Evolutionary conservation across 257 asterid genomes (phyloP).

Genomic region (Primulina huaijiensis): DNA sequence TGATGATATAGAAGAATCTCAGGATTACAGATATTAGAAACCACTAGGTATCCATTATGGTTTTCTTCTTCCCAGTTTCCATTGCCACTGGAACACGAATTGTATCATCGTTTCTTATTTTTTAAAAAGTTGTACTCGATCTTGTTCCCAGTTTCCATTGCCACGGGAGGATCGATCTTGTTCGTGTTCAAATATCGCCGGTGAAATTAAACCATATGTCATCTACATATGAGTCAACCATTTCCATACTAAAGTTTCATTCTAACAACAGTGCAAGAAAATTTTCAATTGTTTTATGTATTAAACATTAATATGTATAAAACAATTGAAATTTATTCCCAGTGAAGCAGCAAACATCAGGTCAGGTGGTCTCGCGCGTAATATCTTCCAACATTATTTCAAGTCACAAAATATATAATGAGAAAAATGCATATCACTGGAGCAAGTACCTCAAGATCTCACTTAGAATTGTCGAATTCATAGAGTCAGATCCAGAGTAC

Average conservation of each 20-base stretch:
- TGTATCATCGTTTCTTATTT: too few relatives aligned
- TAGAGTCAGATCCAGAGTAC: slow-evolving; percentile 56
- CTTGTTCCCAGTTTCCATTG: too few relatives aligned
- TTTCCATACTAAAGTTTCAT: not conserved
- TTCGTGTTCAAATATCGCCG: not conserved
- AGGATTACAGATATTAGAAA: too few relatives aligned
- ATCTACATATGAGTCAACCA: too few relatives aligned
- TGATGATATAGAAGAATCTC: too few relatives aligned
- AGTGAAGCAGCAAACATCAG: not conserved
- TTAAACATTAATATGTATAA: too few relatives aligned
- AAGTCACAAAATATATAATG: not conserved
- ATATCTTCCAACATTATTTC: not conserved
- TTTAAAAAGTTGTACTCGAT: too few relatives aligned
- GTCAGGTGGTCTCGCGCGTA: not conserved
- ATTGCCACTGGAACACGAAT: too few relatives aligned
- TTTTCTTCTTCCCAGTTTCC: too few relatives aligned
- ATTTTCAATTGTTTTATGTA: not conserved
- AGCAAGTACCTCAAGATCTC: slow-evolving; percentile 53
- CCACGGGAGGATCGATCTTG: too few relatives aligned
- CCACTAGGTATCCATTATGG: too few relatives aligned
- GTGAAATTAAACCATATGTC: not conserved
- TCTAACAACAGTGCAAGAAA: not conserved
- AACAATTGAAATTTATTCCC: not conserved
- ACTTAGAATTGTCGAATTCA: slow-evolving; percentile 45
- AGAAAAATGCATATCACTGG: slow-evolving; percentile 11